A percentile compares a stretch with the other conserved stretches of the same genome.
Conservation (phyloP, 257 asterid genomes). For the Plantago elongata region DNA sequence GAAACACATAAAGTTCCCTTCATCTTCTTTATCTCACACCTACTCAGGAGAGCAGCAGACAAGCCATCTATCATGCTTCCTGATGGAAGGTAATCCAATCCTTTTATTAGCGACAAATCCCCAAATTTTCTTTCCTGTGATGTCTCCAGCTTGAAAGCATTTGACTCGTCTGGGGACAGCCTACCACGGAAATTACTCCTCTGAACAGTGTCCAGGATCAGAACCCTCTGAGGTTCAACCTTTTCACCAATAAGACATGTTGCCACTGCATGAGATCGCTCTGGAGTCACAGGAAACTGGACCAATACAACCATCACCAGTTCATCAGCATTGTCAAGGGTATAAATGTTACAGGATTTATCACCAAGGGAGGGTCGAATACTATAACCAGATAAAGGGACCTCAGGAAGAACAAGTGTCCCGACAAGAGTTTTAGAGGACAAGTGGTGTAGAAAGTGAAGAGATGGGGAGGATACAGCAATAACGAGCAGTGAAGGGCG, state of each 20-base stretch:
- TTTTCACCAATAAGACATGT: slow-evolving; percentile 64
- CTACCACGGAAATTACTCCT: slow-evolving; percentile 73
- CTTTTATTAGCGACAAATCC: slow-evolving; percentile 35
- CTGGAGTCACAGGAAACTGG: slow-evolving; percentile 65
- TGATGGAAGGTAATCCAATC: slow-evolving; percentile 75
- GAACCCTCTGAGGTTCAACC: slow-evolving; percentile 63
- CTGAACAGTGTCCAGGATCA: slow-evolving; percentile 71
- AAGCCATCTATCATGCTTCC: slow-evolving; percentile 93
- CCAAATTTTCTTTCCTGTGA: slow-evolving; percentile 44
- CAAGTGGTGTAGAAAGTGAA: slow-evolving; percentile 60
- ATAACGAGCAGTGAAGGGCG: slow-evolving; percentile 71
- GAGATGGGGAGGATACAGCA: slow-evolving; percentile 72
- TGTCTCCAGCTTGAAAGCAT: slow-evolving; percentile 78
- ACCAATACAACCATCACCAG: slow-evolving; percentile 53
- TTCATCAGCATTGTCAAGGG: slow-evolving; percentile 46
- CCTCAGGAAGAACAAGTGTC: slow-evolving; percentile 74
- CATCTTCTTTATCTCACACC: slow-evolving; percentile 67
- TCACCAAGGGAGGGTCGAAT: slow-evolving; percentile 54
- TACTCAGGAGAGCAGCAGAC: slow-evolving; percentile 75
- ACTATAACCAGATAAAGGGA: slow-evolving; percentile 68
- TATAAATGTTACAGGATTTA: slow-evolving; percentile 78
- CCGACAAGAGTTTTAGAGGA: slow-evolving; percentile 63
- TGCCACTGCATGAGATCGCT: slow-evolving; percentile 75
- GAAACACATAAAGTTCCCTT: slow-evolving; percentile 65
- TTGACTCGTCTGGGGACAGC: slow-evolving; percentile 66